Evolutionary conservation across 345 rosid species (phyloP).

Genomic region (Abelmoschus esculentus): DNA sequence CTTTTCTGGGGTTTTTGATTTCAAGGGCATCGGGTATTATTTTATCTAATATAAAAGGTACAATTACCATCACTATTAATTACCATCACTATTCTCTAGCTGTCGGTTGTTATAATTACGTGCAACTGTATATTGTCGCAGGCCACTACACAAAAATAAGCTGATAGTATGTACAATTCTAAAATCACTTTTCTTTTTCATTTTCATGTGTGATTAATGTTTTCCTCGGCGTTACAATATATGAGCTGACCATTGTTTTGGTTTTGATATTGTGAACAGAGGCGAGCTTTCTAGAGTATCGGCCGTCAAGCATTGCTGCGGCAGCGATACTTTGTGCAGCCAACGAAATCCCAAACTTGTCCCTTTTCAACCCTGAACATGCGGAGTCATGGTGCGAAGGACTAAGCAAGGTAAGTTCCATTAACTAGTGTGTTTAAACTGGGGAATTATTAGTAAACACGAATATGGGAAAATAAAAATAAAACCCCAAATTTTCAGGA

Average conservation of each 20-base stretch:
- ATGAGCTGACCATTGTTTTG: background rate
- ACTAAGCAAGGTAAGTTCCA: conserved; percentile 62
- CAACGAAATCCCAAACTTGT: conserved; percentile 62
- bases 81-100: background rate
- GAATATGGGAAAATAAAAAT: too few species aligned
- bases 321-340: conserved; percentile 88
- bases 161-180: too few species aligned
- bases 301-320: conserved; percentile 93
- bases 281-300: conserved; percentile 71
- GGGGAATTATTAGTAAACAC: too few species aligned
- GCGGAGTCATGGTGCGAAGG: conserved; percentile 97
- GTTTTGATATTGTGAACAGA: conserved; percentile 38
- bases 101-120: background rate
- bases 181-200: too few species aligned
- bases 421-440: background rate
- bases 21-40: conserved; percentile 69
- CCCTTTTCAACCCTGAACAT: conserved; percentile 53
- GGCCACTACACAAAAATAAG: too few species aligned
- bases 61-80: background rate
- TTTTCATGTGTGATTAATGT: too few species aligned
- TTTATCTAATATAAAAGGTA: conserved; percentile 80
- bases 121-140: too few species aligned
- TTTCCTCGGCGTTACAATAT: too few species aligned
- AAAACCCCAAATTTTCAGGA: conserved; percentile 40
- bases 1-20: conserved; percentile 45